Percentiles rank a stretch among this genome's conserved stretches.
These are phyloP conservation scores for Sporothrix curviconia DNA, from an alignment of 2,329 filamentous ascomycete genomes.

Conservation along the genomic window DNA sequence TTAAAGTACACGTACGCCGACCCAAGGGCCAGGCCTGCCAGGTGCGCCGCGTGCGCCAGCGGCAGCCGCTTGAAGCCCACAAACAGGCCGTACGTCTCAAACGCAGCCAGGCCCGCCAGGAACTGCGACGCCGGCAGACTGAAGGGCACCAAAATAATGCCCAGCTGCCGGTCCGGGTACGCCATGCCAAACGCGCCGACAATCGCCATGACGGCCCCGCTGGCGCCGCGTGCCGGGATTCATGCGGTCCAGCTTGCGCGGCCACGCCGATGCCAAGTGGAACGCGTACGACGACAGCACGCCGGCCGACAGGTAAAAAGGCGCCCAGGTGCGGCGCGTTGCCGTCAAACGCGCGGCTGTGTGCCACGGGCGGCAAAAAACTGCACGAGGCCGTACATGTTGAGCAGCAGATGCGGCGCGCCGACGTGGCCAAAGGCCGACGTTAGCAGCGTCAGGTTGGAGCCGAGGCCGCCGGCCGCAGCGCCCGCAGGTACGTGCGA, in stretches of 20 bases:
- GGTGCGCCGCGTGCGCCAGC: slow-evolving; percentile 21
- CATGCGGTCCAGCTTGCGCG: slow-evolving; percentile 16
- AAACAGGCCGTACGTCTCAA: slow-evolving; percentile 23
- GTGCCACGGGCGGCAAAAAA: slow-evolving; percentile 22
- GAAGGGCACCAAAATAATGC: slow-evolving; percentile 19
- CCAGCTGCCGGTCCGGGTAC: slow-evolving; percentile 18
- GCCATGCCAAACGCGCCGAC: slow-evolving; percentile 21
- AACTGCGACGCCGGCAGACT: slow-evolving; percentile 20
- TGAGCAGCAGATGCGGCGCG: slow-evolving; percentile 23
- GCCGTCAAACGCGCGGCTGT: slow-evolving; percentile 17
- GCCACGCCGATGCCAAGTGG: slow-evolving; percentile 20
- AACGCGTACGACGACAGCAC: slow-evolving; percentile 19
- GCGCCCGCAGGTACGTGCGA: slow-evolving; percentile 19
- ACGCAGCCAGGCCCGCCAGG: slow-evolving; percentile 14
- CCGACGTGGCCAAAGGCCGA: slow-evolving; percentile 27
- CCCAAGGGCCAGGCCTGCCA: slow-evolving; percentile 22
- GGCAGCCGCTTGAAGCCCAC: slow-evolving; percentile 19
- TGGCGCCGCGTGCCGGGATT: slow-evolving; percentile 21
- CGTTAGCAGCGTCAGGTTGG: slow-evolving; percentile 24
- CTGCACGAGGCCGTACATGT: slow-evolving; percentile 25
- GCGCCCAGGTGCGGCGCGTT: slow-evolving; percentile 23
- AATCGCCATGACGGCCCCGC: slow-evolving; percentile 23
- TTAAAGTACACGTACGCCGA: slow-evolving; percentile 22
- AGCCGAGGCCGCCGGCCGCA: too few species aligned
- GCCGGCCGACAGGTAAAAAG: slow-evolving; percentile 24